phyloP scores from a whole-genome alignment of 2,329 filamentous ascomycete genomes.

The Fusarium penzigii region DNA sequence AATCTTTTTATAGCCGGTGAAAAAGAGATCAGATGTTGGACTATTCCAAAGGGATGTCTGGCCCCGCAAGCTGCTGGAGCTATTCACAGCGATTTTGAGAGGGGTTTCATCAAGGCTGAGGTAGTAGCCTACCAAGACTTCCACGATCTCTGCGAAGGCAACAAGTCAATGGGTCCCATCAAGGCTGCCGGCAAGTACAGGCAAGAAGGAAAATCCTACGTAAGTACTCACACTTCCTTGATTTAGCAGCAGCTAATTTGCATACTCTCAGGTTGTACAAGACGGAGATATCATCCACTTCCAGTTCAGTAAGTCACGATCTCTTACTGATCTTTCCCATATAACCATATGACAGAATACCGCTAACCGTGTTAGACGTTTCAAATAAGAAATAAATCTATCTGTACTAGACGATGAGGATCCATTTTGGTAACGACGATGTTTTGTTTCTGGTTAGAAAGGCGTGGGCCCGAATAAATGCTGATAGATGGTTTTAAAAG shows the following conservation, averaged over 20 bases:
- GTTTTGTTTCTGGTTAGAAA: too few species aligned
- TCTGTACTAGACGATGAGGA: too few species aligned
- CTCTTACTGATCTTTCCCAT: not conserved
- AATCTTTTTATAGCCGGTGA: slow-evolving; percentile 36
- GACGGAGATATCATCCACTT: slow-evolving; percentile 47
- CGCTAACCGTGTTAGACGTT: slow-evolving; percentile 19
- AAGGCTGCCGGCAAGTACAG: slow-evolving; percentile 48
- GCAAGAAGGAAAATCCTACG: slow-evolving; percentile 47
- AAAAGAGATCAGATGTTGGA: slow-evolving; percentile 49
- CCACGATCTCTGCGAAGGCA: slow-evolving; percentile 43
- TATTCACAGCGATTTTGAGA: slow-evolving; percentile 46
- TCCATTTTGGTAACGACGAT: too few species aligned
- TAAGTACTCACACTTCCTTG: slow-evolving; percentile 14
- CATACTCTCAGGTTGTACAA: slow-evolving; percentile 37
- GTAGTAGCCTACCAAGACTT: slow-evolving; percentile 48
- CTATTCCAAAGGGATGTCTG: slow-evolving; percentile 38
- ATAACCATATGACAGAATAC: not conserved
- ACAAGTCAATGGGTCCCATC: slow-evolving; percentile 46
- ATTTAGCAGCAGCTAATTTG: slow-evolving; percentile 18
- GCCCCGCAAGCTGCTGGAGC: slow-evolving; percentile 44
- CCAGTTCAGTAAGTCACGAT: slow-evolving; percentile 41
- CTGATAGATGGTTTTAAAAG: too few species aligned
- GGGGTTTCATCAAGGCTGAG: slow-evolving; percentile 47
- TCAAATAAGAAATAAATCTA: slow-evolving; percentile 24
- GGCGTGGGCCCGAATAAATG: too few species aligned